A percentile compares a stretch with the other conserved stretches of the same genome.
These are phyloP conservation scores for Kwoniella botswanensis DNA, from an alignment of 768 basidiomycete genomes.

Conservation along the genomic window DNA sequence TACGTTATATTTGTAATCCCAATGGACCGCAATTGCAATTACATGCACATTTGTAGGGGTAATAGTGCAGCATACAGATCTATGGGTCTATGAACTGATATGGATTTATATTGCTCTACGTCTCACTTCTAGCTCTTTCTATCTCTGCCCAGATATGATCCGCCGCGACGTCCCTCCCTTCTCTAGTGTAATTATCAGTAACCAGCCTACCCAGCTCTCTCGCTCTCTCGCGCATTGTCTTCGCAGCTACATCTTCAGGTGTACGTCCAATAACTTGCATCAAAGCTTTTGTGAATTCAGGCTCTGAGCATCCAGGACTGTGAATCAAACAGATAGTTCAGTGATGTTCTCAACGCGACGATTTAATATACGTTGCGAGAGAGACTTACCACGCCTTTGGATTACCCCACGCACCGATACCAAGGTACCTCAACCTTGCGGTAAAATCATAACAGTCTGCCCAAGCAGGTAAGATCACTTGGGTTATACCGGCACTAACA, in stretches of 20 bases:
- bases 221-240: slow-evolving; percentile 7
- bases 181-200: not conserved
- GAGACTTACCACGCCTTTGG: slow-evolving; percentile 13
- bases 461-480: slow-evolving; percentile 23
- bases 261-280: slow-evolving; percentile 17
- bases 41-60: too few species aligned
- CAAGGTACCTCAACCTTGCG: slow-evolving; percentile 7
- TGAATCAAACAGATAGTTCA: not conserved
- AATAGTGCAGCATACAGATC: not conserved
- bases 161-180: slow-evolving; percentile 23
- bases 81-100: not conserved
- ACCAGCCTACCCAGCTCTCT: slow-evolving; percentile 16
- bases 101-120: not conserved
- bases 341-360: too few species aligned
- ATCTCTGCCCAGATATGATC: slow-evolving; percentile 22
- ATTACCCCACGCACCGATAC: slow-evolving; percentile 31
- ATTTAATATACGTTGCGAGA: not conserved
- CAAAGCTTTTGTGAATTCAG: slow-evolving; percentile 22
- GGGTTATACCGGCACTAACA: slow-evolving; percentile 11
- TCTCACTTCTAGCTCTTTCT: not conserved
- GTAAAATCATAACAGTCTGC: slow-evolving; percentile 24
- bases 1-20: not conserved
- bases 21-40: too few species aligned
- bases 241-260: slow-evolving; percentile 7
- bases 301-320: slow-evolving; percentile 16